phyloP scores from a whole-genome alignment of 768 basidiomycete genomes.

The Cubamyces lactineus region DNA sequence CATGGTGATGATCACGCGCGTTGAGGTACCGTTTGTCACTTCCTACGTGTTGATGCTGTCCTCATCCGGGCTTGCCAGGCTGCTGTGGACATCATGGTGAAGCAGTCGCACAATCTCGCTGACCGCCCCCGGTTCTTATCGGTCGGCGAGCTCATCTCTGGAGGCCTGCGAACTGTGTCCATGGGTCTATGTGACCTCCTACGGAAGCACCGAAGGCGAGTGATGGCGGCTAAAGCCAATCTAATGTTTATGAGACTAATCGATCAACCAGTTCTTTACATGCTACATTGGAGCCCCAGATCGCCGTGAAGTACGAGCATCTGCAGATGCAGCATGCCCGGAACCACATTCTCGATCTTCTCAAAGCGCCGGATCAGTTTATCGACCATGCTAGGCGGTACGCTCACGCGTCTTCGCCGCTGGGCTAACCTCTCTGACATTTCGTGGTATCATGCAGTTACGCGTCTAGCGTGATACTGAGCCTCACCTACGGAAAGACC shows the following conservation, averaged over 20 bases:
- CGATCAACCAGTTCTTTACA: slow-evolving; percentile 41
- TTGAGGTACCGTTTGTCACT: slow-evolving; percentile 17
- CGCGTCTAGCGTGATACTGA: slow-evolving; percentile 43
- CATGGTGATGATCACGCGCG: slow-evolving; percentile 50
- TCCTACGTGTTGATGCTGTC: background rate
- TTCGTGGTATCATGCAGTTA: slow-evolving; percentile 34
- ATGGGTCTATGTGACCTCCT: slow-evolving; percentile 35
- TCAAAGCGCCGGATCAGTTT: slow-evolving; percentile 38
- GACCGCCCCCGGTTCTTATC: slow-evolving; percentile 44
- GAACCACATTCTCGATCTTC: slow-evolving; percentile 40
- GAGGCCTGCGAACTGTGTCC: slow-evolving; percentile 37
- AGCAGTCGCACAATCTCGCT: slow-evolving; percentile 37
- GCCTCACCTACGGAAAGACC: slow-evolving; percentile 44
- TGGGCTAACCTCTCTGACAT: slow-evolving; percentile 32
- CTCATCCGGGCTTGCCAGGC: slow-evolving; percentile 24
- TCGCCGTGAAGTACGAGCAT: slow-evolving; percentile 37
- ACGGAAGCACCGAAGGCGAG: slow-evolving; percentile 28
- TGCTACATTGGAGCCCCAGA: slow-evolving; percentile 38
- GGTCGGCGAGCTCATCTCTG: slow-evolving; percentile 39
- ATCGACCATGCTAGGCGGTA: slow-evolving; percentile 41
- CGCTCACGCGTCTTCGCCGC: too few species aligned
- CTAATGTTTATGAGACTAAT: background rate
- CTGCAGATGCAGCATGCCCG: slow-evolving; percentile 39
- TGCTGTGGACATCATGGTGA: slow-evolving; percentile 45
- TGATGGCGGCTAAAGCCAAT: background rate